Percentiles rank a stretch among this genome's conserved stretches.
Evolutionary conservation across 257 asterid species (phyloP).

Genomic region (Forsythia viridissima): DNA sequence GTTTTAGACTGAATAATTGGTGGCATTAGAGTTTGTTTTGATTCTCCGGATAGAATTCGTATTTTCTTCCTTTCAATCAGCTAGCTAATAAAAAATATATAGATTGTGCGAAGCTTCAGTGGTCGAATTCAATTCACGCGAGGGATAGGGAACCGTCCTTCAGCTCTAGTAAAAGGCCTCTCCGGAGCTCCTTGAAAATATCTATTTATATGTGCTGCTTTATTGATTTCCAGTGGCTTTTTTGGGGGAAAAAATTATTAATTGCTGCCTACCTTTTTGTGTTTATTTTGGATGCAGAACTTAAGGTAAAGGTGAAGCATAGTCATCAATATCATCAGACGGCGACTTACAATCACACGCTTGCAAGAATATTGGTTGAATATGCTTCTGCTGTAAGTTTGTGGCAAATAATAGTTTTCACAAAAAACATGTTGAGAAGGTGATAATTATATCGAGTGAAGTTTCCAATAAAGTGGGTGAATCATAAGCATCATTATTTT

Average conservation of each 20-base stretch:
- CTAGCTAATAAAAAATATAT: background rate
- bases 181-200: background rate
- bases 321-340: constrained; percentile 25
- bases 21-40: background rate
- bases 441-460: background rate
- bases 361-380: constrained; percentile 76
- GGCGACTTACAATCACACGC: constrained; percentile 68
- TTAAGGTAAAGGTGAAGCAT: constrained; percentile 53
- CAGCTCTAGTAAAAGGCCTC: background rate
- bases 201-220: background rate
- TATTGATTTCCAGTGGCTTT: background rate
- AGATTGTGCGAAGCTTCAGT: background rate
- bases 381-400: constrained; percentile 96
- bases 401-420: constrained; percentile 18
- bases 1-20: background rate
- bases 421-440: constrained; percentile 11
- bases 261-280: constrained; percentile 4
- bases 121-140: background rate
- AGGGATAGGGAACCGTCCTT: background rate
- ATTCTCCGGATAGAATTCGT: background rate
- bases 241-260: background rate
- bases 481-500: background rate
- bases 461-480: background rate
- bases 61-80: background rate
- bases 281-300: constrained; percentile 46